Percentiles rank a stretch among this genome's conserved stretches.
Evolutionary conservation across 2,329 filamentous ascomycete genomes (phyloP).

Genomic region (Ophioceras dolichostomum): DNA sequence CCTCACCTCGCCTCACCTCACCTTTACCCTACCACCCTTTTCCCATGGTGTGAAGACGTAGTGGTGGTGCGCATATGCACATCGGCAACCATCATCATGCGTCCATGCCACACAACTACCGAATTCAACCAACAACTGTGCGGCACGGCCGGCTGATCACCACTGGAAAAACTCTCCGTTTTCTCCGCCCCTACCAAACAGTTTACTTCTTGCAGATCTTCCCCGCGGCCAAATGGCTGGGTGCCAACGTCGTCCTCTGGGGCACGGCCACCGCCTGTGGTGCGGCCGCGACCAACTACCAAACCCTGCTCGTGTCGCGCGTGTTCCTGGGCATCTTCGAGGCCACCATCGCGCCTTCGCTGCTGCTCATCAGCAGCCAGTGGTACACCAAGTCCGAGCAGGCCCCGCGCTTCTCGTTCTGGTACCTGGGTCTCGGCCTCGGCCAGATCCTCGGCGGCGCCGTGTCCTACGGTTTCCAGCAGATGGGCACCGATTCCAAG

Average conservation of each 20-base stretch:
- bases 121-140: too few relatives aligned
- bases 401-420: conserved; percentile 46
- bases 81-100: too few relatives aligned
- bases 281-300: conserved; percentile 40
- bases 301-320: conserved; percentile 34
- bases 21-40: too few relatives aligned
- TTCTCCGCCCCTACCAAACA: too few relatives aligned
- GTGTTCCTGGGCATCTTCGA: conserved; percentile 15
- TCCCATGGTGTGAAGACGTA: too few relatives aligned
- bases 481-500: not conserved
- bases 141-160: too few relatives aligned
- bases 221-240: conserved; percentile 49
- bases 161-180: too few relatives aligned
- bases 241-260: conserved; percentile 45
- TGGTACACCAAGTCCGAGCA: conserved; percentile 14
- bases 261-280: conserved; percentile 41
- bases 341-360: conserved; percentile 13
- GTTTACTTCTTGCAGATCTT: conserved; percentile 3
- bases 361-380: conserved; percentile 18
- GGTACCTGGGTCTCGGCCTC: conserved; percentile 45
- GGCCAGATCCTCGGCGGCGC: conserved; percentile 25
- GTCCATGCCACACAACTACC: too few relatives aligned
- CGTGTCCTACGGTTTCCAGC: conserved; percentile 22
- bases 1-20: not conserved
- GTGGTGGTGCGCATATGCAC: too few relatives aligned